Percentiles rank a stretch among this genome's conserved stretches.
These are phyloP conservation scores for Zymoseptoria passerinii DNA, from an alignment of 2,329 filamentous ascomycete species.

Conservation along the genomic window DNA sequence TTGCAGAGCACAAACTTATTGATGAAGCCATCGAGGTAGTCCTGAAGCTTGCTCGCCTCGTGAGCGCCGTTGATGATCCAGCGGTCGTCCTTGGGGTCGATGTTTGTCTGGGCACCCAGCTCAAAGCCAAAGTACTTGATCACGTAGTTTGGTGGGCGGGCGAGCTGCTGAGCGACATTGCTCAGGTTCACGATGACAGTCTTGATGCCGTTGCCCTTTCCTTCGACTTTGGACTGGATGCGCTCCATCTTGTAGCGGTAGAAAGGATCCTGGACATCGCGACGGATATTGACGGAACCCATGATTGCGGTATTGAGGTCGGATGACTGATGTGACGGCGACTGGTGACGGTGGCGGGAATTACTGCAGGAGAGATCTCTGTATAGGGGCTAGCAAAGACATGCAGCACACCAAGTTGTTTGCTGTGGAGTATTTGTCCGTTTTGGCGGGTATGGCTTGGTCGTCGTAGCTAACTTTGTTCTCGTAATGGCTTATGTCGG, in stretches of 20 bases:
- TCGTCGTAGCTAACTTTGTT: constrained; percentile 9
- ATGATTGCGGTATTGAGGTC: constrained; percentile 55
- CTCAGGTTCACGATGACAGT: constrained; percentile 93
- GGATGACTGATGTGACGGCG: constrained; percentile 7
- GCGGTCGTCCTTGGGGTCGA: constrained; percentile 91
- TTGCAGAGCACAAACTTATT: constrained; percentile 98
- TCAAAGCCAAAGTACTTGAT: constrained; percentile 99
- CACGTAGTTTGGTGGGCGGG: constrained; percentile 84
- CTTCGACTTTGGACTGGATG: constrained; percentile 97
- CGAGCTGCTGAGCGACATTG: constrained; percentile 85
- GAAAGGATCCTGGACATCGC: constrained; percentile 96
- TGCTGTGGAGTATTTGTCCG: constrained; percentile 21
- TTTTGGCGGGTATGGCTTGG: constrained; percentile 14
- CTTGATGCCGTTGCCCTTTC: constrained; percentile 99
- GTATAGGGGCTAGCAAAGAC: constrained; percentile 41
- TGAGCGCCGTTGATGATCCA: constrained; percentile 99
- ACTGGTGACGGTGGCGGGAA: constrained; percentile 1
- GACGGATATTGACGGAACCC: constrained; percentile 97
- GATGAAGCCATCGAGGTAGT: constrained; percentile 97
- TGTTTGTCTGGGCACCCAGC: constrained; percentile 96
- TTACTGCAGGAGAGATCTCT: constrained; percentile 9
- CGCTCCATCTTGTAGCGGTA: constrained; percentile 99
- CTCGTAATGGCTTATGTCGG: constrained; percentile 9
- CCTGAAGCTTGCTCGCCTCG: constrained; percentile 89
- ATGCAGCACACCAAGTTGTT: constrained; percentile 41